Evolutionary conservation across 1,139 yeast genomes (phyloP).

Genomic region (Zygoascus sp.): DNA sequence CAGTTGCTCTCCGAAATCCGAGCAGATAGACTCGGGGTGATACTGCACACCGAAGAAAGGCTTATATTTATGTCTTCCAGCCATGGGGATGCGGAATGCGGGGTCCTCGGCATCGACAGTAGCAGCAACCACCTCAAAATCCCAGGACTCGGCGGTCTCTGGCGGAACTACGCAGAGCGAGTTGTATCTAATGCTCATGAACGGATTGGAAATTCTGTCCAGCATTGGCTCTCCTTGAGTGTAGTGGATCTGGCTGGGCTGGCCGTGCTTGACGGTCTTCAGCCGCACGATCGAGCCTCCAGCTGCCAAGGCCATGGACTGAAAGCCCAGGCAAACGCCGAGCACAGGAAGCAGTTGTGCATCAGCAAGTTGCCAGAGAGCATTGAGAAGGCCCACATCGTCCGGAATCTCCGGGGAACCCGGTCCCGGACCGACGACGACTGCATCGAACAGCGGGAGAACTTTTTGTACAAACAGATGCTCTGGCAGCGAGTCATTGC

Average conservation of each 20-base stretch:
- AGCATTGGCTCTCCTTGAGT: slow-evolving; percentile 36
- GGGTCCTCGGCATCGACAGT: slow-evolving; percentile 43
- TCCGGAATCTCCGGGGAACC: slow-evolving; percentile 66
- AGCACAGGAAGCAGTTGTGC: slow-evolving; percentile 55
- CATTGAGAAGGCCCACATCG: slow-evolving; percentile 76
- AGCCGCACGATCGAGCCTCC: slow-evolving; percentile 57
- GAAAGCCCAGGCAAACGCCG: slow-evolving; percentile 94
- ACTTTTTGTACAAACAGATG: slow-evolving; percentile 39
- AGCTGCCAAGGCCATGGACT: slow-evolving; percentile 64
- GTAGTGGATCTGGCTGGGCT: slow-evolving; percentile 53
- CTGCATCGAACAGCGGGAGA: slow-evolving; percentile 57
- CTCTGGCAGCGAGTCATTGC: slow-evolving; percentile 58
- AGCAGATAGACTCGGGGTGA: slow-evolving; percentile 94
- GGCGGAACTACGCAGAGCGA: slow-evolving; percentile 38
- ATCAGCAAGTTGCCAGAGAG: slow-evolving; percentile 38
- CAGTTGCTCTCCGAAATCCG: slow-evolving; percentile 57
- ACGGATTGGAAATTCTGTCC: slow-evolving; percentile 38
- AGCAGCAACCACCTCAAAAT: slow-evolving; percentile 2
- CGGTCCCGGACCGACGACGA: slow-evolving; percentile 96
- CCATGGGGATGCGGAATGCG: slow-evolving; percentile 52
- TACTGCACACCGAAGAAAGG: slow-evolving; percentile 96
- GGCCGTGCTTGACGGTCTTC: slow-evolving; percentile 75
- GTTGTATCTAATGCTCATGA: slow-evolving; percentile 82
- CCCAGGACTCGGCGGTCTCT: slow-evolving; percentile 8
- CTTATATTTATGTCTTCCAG: slow-evolving; percentile 52